phyloP scores from a whole-genome alignment of 2,329 filamentous ascomycete genomes.

The Cladosporium colombiae region DNA sequence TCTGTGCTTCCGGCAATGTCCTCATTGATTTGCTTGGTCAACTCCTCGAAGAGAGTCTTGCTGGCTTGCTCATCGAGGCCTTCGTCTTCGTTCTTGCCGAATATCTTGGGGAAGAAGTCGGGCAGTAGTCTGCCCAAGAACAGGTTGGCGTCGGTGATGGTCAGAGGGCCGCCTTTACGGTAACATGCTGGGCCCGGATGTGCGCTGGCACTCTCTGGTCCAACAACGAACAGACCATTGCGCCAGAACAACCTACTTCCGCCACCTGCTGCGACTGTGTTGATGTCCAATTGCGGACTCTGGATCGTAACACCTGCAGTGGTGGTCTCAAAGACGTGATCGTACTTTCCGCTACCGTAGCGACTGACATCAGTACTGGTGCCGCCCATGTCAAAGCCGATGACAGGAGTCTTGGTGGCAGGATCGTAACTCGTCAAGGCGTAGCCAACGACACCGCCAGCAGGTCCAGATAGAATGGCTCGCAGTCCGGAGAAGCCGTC shows the following conservation, averaged over 20 bases:
- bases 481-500: conserved; percentile 80
- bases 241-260: conserved; percentile 82
- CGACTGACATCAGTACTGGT: conserved; percentile 90
- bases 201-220: conserved; percentile 83
- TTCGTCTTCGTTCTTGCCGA: conserved; percentile 84
- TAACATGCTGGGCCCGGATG: conserved; percentile 91
- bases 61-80: conserved; percentile 76
- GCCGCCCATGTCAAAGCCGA: conserved; percentile 95
- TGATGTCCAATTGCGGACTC: conserved; percentile 89
- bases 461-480: conserved; percentile 84
- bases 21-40: conserved; percentile 75
- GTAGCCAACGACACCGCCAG: conserved; percentile 92
- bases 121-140: conserved; percentile 81
- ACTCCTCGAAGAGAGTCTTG: conserved; percentile 70
- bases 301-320: conserved; percentile 94
- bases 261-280: conserved; percentile 89
- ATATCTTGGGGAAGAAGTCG: conserved; percentile 93
- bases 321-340: conserved; percentile 92
- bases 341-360: conserved; percentile 76
- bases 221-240: conserved; percentile 87
- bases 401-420: conserved; percentile 78
- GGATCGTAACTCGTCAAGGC: conserved; percentile 88
- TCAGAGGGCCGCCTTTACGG: conserved; percentile 82
- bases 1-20: conserved; percentile 65
- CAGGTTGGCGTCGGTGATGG: conserved; percentile 91